Evolutionary conservation across 768 basidiomycete species (phyloP), one percentile per base, ranked within the genome.

Genomic region (Dioszegia aurantiaca): DNA sequence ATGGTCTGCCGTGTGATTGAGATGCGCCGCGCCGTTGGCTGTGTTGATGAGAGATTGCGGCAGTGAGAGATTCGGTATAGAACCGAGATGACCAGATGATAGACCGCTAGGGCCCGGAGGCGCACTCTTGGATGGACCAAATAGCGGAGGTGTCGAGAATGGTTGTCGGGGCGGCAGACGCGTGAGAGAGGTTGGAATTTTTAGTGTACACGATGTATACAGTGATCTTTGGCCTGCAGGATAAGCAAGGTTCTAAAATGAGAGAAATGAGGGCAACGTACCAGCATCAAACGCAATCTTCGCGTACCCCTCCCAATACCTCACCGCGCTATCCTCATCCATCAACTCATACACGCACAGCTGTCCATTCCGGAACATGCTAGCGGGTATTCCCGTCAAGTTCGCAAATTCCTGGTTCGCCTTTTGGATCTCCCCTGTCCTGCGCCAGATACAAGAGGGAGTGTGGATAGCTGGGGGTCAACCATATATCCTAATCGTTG

Each of bases 261-360:
- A 44, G 11, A n/a, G 24, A 44, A n/a, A 39, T 10, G 3, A 39
- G 26, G 49, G 16, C 9, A 19, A 58, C 69, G 62, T 48, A 69
- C 70, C 67, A 4, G 67, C 64, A 51, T 73, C 69, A 51, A 73
- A 64, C 21, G 71, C 65, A 23, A 75, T 70, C 61, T 74, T 76
- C n/a, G 90, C 91, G 69, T 95, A 95, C 87, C 95, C 90, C 85
- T 98, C 93, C 90, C 91, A 97, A 70, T 95, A 97, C 73, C 93
- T 91, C 40, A 95, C 92, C 2, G 92, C 91, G 0, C 86, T 87
- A 73, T 94, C 92, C 76, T 99, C 94, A 0, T 92, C 88, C 93
- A 99, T 95, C 46, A 98, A 83, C 76, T 98, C 94, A 77, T 95
- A 98, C 56, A 99, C 95, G 70, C 92, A 94, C 23, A 95, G 78